These are phyloP conservation scores for Scutellaria minor DNA, from an alignment of 257 asterid genomes.

Conservation along the genomic window DNA sequence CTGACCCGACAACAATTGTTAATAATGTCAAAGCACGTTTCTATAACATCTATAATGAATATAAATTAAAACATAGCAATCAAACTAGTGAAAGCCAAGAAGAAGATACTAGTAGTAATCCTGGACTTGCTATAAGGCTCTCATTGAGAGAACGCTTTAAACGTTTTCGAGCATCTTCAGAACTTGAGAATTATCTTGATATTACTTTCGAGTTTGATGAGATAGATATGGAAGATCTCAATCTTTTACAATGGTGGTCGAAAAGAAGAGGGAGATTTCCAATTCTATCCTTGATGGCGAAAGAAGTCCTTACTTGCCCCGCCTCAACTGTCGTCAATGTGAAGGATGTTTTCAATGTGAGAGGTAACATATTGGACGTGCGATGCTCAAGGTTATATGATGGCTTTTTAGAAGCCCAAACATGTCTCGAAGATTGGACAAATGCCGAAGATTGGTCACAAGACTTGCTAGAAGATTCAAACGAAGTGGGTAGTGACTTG, in stretches of 20 bases:
- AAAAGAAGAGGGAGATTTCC: neutral
- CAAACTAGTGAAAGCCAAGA: neutral
- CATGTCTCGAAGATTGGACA: conserved; percentile 22
- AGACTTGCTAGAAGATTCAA: neutral
- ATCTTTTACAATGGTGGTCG: conserved; percentile 28
- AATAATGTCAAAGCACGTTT: neutral
- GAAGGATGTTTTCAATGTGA: conserved; percentile 7
- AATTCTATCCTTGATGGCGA: conserved; percentile 9
- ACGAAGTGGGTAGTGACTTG: neutral
- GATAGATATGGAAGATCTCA: neutral
- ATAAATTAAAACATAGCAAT: neutral
- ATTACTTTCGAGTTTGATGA: neutral
- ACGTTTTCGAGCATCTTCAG: neutral
- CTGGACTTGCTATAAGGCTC: too few relatives aligned
- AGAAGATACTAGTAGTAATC: neutral
- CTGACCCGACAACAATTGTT: neutral
- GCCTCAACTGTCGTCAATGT: neutral
- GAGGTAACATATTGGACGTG: neutral
- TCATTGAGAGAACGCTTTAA: too few relatives aligned
- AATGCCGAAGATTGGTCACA: neutral
- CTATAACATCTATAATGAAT: neutral
- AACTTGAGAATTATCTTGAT: conserved; percentile 3
- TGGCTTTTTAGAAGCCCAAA: neutral
- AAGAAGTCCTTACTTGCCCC: conserved; percentile 14
- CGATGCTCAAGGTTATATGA: neutral